Evolutionary conservation across 2,329 filamentous ascomycete genomes (phyloP).

Genomic region (Camptophora hylomeconis): DNA sequence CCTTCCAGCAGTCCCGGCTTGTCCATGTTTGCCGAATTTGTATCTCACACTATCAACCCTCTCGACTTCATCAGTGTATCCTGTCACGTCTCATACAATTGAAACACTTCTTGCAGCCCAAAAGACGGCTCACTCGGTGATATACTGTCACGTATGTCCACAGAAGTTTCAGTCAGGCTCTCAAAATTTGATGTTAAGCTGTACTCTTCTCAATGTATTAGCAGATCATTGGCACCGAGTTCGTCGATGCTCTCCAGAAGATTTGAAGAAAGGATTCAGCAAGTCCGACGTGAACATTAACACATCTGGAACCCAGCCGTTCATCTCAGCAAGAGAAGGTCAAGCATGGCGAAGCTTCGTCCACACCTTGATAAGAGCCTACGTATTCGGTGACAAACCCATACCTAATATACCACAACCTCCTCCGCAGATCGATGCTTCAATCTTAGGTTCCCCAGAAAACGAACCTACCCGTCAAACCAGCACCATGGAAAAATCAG

Average conservation of each 20-base stretch:
- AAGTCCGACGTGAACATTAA: slow-evolving; percentile 17
- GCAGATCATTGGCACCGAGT: slow-evolving; percentile 32
- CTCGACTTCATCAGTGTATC: slow-evolving; percentile 25
- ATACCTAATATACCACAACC: slow-evolving; percentile 8
- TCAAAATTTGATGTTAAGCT: slow-evolving; percentile 35
- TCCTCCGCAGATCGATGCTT: slow-evolving; percentile 1
- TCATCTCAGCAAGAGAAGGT: slow-evolving; percentile 11
- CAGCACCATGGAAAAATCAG: too few relatives aligned
- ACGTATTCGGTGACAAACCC: slow-evolving; percentile 13
- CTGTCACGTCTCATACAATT: slow-evolving; percentile 29
- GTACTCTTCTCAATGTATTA: slow-evolving; percentile 30
- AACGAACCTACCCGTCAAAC: slow-evolving; percentile 2
- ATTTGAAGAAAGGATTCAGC: slow-evolving; percentile 27
- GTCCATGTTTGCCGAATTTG: slow-evolving; percentile 17
- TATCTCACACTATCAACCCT: slow-evolving; percentile 26
- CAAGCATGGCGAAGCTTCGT: slow-evolving; percentile 22
- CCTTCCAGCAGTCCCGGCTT: slow-evolving; percentile 13
- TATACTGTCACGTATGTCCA: slow-evolving; percentile 30
- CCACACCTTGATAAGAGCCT: slow-evolving; percentile 14
- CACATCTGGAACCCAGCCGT: slow-evolving; percentile 1
- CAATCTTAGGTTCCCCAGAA: slow-evolving; percentile 1
- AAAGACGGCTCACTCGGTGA: slow-evolving; percentile 27
- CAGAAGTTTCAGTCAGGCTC: slow-evolving; percentile 27
- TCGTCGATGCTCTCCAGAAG: slow-evolving; percentile 22
- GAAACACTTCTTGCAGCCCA: slow-evolving; percentile 30